Base-by-base conservation (phyloP, 2,329 filamentous ascomycete species). In the Aureobasidium sp. region DNA sequence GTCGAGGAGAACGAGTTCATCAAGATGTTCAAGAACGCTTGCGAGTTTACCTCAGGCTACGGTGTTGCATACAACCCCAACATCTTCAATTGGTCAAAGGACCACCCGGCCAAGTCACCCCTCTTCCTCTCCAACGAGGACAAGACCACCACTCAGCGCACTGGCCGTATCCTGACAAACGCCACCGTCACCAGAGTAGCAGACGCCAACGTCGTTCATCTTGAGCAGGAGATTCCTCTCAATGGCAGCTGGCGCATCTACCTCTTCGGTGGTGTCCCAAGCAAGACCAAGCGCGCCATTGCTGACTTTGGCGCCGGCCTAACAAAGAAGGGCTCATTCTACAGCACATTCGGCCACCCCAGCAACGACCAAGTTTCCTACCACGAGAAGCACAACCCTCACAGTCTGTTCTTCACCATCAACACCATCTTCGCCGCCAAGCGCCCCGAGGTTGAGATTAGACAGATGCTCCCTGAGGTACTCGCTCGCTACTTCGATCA, bases 41-140 rank as follows among this genome's bases (percentile, higher is more conserved):
- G 91, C 78, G 91, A 94, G 70, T 96, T 96, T 74, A 96, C 91
- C 11, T 91, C 88, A 66, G 92, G 92, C 62, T 96, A 96, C 72
- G 92, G 92, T 63, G 91, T 96, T 27, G 87, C 86, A 34, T 96
- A 96, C 77, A 83, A 86, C 66, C 81, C 88, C 59, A 97, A 96
- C 75, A 76, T 83, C 34, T 81, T 96, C 75, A 96, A 96, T 77
- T 96, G 91, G 90, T 89, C 87, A 9, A 74, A 83, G 0, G 77
- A 78, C 3, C 91, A 96, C 74, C 80, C 85, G 0, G 89, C 87
- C 15, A 81, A 88, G 69, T 90, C 89, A 21, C 75, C 81, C 10
- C 76, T 91, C 62, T 87, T 94, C 71, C 81, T 89, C 62, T 83
- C 87, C 3, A 74, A 82, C 63, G 67, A 73, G 42, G 70, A 74